Conservation (phyloP, 805 yeast genomes). For the Suhomyces xylopsoci region DNA sequence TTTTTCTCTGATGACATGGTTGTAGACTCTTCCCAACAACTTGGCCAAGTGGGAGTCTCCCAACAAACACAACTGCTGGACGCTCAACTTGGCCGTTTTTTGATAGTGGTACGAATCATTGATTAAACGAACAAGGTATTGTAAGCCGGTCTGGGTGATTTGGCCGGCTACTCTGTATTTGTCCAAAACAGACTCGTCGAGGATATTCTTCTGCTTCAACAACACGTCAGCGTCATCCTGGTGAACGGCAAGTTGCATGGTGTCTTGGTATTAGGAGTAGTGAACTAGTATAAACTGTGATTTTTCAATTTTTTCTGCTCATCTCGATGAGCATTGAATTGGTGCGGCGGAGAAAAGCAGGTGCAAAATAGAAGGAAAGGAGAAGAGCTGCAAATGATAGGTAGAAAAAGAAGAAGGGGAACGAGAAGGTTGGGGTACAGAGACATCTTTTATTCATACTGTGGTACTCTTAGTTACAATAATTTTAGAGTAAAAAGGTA, state of each 20-base stretch:
- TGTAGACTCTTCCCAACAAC: conserved; percentile 59
- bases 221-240: conserved; percentile 71
- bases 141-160: conserved; percentile 77
- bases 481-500: too few relatives aligned
- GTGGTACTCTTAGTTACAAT: too few relatives aligned
- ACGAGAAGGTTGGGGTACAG: background rate
- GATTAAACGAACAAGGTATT: conserved; percentile 62
- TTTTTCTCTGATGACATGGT: conserved; percentile 67
- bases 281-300: background rate
- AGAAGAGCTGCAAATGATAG: too few relatives aligned
- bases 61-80: conserved; percentile 72
- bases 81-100: conserved; percentile 43
- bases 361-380: background rate
- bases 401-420: too few relatives aligned
- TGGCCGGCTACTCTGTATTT: conserved; percentile 90
- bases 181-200: conserved; percentile 60
- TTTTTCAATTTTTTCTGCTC: conserved; percentile 4
- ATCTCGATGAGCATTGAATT: conserved; percentile 4
- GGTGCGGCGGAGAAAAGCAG: background rate
- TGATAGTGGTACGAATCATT: conserved; percentile 69
- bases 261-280: conserved; percentile 2
- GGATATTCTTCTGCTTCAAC: conserved; percentile 67
- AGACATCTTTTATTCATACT: too few relatives aligned
- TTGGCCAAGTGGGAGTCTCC: conserved; percentile 74
- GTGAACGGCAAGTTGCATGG: conserved; percentile 73